Conservation (phyloP, 805 yeast species). For the Maudiozyma barnettii region DNA sequence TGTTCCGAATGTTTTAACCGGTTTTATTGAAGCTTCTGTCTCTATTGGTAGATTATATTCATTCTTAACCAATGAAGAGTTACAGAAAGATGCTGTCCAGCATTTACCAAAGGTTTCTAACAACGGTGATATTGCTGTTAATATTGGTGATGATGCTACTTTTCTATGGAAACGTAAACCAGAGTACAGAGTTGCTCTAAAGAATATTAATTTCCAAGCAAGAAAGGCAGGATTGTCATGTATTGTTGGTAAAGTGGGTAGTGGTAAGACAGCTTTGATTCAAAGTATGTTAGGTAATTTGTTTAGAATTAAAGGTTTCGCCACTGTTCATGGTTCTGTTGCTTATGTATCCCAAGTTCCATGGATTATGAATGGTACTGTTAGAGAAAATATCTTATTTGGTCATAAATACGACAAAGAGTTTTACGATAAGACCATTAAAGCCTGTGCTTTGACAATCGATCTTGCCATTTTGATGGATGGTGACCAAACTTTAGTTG, state of each 20-base stretch:
- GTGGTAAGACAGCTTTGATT: conserved; percentile 78
- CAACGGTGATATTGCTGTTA: conserved; percentile 59
- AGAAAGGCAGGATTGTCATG: conserved; percentile 73
- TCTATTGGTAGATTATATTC: conserved; percentile 65
- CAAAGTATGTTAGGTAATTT: conserved; percentile 78
- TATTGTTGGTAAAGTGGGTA: conserved; percentile 82
- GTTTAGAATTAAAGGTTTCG: conserved; percentile 64
- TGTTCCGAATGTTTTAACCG: conserved; percentile 81
- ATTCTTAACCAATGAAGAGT: conserved; percentile 66
- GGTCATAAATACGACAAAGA: conserved; percentile 77
- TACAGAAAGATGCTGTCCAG: conserved; percentile 66
- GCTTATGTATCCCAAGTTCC: conserved; percentile 93
- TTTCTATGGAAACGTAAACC: conserved; percentile 74
- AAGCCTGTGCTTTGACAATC: conserved; percentile 77
- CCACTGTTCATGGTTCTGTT: conserved; percentile 60
- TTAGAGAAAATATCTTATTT: conserved; percentile 81
- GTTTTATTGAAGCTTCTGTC: conserved; percentile 81
- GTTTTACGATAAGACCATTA: conserved; percentile 70
- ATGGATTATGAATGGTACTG: conserved; percentile 95
- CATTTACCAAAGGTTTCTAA: conserved; percentile 35
- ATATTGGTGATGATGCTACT: conserved; percentile 50
- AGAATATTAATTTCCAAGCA: conserved; percentile 52
- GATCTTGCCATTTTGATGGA: conserved; percentile 76
- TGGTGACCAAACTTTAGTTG: conserved; percentile 88
- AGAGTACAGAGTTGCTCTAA: conserved; percentile 56